These are phyloP conservation scores for Hypocreales sp. DNA, from an alignment of 2,329 filamentous ascomycete species.

Conservation along the genomic window DNA sequence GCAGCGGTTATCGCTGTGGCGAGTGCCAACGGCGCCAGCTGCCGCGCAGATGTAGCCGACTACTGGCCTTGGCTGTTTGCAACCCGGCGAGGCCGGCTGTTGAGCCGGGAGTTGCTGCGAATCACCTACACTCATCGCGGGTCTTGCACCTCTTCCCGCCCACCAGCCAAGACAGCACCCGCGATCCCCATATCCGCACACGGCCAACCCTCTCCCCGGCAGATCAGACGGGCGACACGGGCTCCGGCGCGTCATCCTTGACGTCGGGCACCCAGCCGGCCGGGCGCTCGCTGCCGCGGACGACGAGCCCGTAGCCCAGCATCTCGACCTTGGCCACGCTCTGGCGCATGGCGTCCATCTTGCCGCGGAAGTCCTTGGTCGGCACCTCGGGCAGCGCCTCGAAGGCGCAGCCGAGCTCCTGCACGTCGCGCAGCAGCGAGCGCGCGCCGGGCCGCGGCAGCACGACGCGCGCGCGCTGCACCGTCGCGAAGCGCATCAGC, in stretches of 20 bases:
- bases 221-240: constrained; percentile 13
- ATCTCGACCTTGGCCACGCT: constrained; percentile 92
- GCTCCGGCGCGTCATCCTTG: constrained; percentile 18
- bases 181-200: too few relatives aligned
- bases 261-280: constrained; percentile 85
- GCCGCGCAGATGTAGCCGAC: too few relatives aligned
- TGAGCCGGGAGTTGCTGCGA: too few relatives aligned
- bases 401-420: constrained; percentile 59
- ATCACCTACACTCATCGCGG: too few relatives aligned
- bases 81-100: too few relatives aligned
- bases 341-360: constrained; percentile 71
- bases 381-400: constrained; percentile 52
- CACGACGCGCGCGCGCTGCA: constrained; percentile 47
- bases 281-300: constrained; percentile 76
- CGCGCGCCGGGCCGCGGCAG: constrained; percentile 23
- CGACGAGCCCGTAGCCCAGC: constrained; percentile 72
- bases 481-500: constrained; percentile 92
- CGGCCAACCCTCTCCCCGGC: too few relatives aligned
- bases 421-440: constrained; percentile 66
- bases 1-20: too few relatives aligned
- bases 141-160: too few relatives aligned
- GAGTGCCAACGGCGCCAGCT: too few relatives aligned
- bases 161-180: too few relatives aligned
- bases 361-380: constrained; percentile 50
- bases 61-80: too few relatives aligned